phyloP scores from a whole-genome alignment of 2,329 filamentous ascomycete species.

The Paecilomyces dactylethromorphus region DNA sequence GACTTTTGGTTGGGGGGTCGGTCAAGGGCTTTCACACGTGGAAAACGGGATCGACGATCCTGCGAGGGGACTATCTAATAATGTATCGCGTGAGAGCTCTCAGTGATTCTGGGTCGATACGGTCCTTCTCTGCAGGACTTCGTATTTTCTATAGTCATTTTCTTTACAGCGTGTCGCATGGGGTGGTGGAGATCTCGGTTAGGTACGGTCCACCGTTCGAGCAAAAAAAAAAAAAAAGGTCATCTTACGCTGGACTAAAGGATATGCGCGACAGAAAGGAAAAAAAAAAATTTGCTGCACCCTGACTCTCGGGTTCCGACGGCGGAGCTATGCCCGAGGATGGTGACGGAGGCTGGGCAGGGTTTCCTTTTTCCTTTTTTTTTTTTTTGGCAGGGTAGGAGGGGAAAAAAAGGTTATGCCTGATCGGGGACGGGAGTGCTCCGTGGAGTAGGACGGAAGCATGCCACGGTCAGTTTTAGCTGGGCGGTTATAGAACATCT shows the following conservation, averaged over 20 bases:
- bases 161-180: neutral
- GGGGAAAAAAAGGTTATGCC: neutral
- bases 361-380: too few relatives aligned
- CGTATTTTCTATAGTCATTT: neutral
- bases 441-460: neutral
- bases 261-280: too few relatives aligned
- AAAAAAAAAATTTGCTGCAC: too few relatives aligned
- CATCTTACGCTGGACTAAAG: too few relatives aligned
- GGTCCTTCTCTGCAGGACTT: neutral
- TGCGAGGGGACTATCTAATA: neutral
- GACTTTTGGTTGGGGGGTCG: neutral
- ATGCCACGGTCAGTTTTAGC: too few relatives aligned
- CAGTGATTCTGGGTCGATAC: neutral
- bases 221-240: too few relatives aligned
- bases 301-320: too few relatives aligned
- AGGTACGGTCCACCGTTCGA: neutral
- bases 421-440: neutral
- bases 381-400: too few relatives aligned
- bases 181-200: neutral
- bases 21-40: neutral
- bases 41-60: neutral
- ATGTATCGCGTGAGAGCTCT: neutral
- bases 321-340: neutral
- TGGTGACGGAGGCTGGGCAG: neutral
- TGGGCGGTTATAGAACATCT: neutral